A percentile compares a stretch with the other conserved stretches of the same genome.
These are phyloP conservation scores for Gaeumannomyces tritici DNA, from an alignment of 2,329 filamentous ascomycete species.

Conservation along the genomic window DNA sequence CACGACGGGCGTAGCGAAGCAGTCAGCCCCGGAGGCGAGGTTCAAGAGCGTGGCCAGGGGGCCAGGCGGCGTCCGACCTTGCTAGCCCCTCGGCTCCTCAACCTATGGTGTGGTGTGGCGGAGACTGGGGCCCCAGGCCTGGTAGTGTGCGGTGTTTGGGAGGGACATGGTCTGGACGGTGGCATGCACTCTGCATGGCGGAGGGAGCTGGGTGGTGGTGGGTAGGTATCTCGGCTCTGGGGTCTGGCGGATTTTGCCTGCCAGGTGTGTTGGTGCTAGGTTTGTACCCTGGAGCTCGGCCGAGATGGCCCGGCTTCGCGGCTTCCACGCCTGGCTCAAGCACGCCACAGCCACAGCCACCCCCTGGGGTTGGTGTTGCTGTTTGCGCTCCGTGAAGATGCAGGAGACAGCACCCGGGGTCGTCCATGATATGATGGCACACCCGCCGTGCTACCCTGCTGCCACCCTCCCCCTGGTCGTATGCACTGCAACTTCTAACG, in stretches of 20 bases:
- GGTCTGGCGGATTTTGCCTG: too few relatives aligned
- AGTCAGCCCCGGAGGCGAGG: background rate
- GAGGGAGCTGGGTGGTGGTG: background rate
- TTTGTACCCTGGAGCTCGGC: background rate
- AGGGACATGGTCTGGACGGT: too few relatives aligned
- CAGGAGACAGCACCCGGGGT: too few relatives aligned
- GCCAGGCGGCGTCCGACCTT: background rate
- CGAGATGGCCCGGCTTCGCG: background rate
- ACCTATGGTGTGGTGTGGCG: constrained; percentile 2
- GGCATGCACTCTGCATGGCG: too few relatives aligned
- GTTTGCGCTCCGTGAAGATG: too few relatives aligned
- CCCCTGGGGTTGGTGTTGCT: too few relatives aligned
- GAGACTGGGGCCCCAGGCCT: constrained; percentile 4
- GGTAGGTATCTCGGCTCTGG: background rate
- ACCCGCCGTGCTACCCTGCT: background rate
- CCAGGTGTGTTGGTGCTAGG: background rate
- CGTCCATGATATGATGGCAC: too few relatives aligned
- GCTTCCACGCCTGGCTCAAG: too few relatives aligned
- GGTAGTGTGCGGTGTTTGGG: background rate
- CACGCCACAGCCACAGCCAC: too few relatives aligned
- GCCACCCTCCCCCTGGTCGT: background rate
- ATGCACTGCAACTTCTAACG: background rate
- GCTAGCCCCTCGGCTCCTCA: background rate
- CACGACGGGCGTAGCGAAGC: background rate
- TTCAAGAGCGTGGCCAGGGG: background rate